These are phyloP conservation scores for Yamadazyma paraphyllophila DNA, from an alignment of 805 yeast species.

Conservation along the genomic window DNA sequence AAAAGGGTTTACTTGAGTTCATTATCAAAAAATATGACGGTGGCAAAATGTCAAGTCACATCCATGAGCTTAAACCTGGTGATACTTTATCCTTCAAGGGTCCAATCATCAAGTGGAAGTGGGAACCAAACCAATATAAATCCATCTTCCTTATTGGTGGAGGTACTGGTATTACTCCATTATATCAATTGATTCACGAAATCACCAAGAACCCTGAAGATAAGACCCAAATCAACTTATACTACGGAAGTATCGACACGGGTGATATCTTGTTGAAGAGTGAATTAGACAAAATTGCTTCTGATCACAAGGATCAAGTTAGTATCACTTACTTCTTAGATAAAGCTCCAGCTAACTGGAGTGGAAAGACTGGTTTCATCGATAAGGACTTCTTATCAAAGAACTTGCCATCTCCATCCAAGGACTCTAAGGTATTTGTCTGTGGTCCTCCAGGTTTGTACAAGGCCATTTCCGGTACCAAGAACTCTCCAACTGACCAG, in stretches of 20 bases:
- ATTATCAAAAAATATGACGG: constrained; percentile 80
- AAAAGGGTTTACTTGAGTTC: constrained; percentile 73
- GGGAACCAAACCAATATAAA: constrained; percentile 82
- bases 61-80: constrained; percentile 65
- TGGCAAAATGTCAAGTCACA: constrained; percentile 81
- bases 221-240: constrained; percentile 80
- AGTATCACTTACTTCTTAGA: constrained; percentile 79
- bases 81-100: constrained; percentile 92
- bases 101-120: constrained; percentile 87
- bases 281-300: constrained; percentile 69
- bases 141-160: constrained; percentile 86
- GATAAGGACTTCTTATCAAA: constrained; percentile 66
- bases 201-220: constrained; percentile 79
- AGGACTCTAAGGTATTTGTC: constrained; percentile 65
- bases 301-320: constrained; percentile 73
- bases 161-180: constrained; percentile 96
- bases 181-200: constrained; percentile 80
- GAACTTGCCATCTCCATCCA: constrained; percentile 60
- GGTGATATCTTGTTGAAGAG: constrained; percentile 79
- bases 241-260: constrained; percentile 76
- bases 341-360: constrained; percentile 47
- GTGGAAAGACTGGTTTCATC: constrained; percentile 72
- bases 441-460: constrained; percentile 96
- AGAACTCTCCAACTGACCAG: constrained; percentile 85
- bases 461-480: constrained; percentile 82